Conservation (phyloP, 176 grass and related monocot species). For the Leersia perrieri region DNA sequence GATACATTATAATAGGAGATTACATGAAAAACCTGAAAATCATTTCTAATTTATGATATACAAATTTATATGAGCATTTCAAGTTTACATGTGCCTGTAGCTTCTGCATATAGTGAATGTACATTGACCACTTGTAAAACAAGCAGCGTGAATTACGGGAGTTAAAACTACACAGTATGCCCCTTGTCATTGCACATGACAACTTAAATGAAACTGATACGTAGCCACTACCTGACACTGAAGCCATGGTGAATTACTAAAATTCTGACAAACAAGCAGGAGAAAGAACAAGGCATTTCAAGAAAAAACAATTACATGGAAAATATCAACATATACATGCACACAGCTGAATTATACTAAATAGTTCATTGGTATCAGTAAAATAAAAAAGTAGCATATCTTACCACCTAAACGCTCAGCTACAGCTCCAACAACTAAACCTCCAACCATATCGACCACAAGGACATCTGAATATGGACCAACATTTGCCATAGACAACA, state of each 20-base stretch:
- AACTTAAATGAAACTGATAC: neutral
- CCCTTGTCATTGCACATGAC: neutral
- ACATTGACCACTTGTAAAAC: neutral
- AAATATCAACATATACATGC: neutral
- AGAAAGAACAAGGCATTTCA: neutral
- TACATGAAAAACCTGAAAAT: neutral
- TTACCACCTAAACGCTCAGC: slow-evolving; percentile 92
- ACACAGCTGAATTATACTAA: neutral
- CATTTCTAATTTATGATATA: neutral
- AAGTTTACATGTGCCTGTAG: neutral
- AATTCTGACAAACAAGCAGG: neutral
- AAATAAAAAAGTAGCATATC: slow-evolving; percentile 17
- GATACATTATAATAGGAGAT: neutral
- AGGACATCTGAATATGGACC: slow-evolving; percentile 83
- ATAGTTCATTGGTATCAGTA: neutral
- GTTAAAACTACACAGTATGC: neutral
- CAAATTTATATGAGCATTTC: neutral
- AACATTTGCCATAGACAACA: slow-evolving; percentile 89
- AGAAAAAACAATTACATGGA: neutral
- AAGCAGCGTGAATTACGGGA: neutral
- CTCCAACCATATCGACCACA: slow-evolving; percentile 88
- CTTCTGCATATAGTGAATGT: neutral
- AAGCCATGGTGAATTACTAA: neutral
- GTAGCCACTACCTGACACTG: neutral
- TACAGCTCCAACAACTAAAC: slow-evolving; percentile 75